Evolutionary conservation across 1,284 basidiomycete genomes (phyloP), one percentile per base, ranked within the genome.

Genomic region (Trametes polyzona): DNA sequence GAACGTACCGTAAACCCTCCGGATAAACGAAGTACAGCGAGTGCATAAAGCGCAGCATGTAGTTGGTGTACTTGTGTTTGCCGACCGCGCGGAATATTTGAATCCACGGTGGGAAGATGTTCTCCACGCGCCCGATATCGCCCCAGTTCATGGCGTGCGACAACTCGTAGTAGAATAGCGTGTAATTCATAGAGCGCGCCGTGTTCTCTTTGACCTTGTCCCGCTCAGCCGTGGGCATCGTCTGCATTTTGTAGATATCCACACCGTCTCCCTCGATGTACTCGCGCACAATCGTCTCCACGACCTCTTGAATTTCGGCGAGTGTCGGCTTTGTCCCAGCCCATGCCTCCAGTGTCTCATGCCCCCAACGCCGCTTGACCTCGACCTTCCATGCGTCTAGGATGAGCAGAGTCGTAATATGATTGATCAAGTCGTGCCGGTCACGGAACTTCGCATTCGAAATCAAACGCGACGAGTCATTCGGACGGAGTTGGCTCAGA

Each of bases 1-100:
- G n/a, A n/a, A 53, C 55, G 55, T 17, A 73, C 69, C 59, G 54
- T 1, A 77, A 53, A 0, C 55, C 47, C 8, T 57, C 47, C 0
- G 73, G 71, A 61, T 73, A 76, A 0, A 67, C 26, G 47, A 70
- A 67, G 47, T 73, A 63, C 27, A 76, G 29, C 30, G 73, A 58
- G 1, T 57, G 48, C n/a, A 72, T 26, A 41, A 69, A 72, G 2
- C 49, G 51, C 3, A 54, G 14, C 56, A 73, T 67, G 11, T 73
- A 61, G 0, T 52, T 43, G 0, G 71, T 69, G 56, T 78, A 76
- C 51, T 76, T 77, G 47, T 74, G 70, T 58, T 77, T 77, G 4
- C 73, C 69, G 0, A 57, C 58, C 0, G 53, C 69, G 0, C 44
- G 46, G 55, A 75, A 77, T 2, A 76, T 65, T 10, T 42, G 59